A percentile compares a stretch with the other conserved stretches of the same genome.
These are phyloP conservation scores for Fusarium dlaminii DNA, from an alignment of 2,329 filamentous ascomycete species.

Conservation along the genomic window DNA sequence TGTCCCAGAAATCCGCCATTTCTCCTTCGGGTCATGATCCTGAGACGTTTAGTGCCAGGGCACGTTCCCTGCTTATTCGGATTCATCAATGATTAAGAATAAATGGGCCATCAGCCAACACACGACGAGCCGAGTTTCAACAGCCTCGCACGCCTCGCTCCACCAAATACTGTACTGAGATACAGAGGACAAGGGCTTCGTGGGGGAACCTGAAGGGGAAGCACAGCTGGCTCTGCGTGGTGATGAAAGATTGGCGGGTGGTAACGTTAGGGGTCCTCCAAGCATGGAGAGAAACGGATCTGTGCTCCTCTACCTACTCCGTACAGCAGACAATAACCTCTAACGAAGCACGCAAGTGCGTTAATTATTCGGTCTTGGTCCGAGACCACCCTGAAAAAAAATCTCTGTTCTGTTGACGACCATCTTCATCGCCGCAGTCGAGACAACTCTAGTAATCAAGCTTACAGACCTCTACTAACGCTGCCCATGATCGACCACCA, in stretches of 20 bases:
- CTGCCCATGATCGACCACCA: conserved; percentile 36
- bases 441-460: conserved; percentile 29
- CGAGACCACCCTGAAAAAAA: conserved; percentile 14
- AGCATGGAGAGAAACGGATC: conserved; percentile 4
- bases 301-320: not conserved
- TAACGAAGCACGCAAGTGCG: conserved; percentile 1
- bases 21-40: conserved; percentile 5
- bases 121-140: conserved; percentile 36
- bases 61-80: conserved; percentile 14
- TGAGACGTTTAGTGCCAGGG: conserved; percentile 26
- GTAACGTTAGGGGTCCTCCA: conserved; percentile 7
- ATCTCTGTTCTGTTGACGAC: not conserved
- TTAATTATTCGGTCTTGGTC: conserved; percentile 11
- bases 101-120: conserved; percentile 24
- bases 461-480: conserved; percentile 12
- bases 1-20: conserved; percentile 22
- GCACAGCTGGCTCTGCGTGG: conserved; percentile 20
- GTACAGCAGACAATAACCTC: not conserved
- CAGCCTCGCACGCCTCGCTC: conserved; percentile 2
- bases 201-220: conserved; percentile 19
- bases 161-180: not conserved
- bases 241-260: conserved; percentile 28
- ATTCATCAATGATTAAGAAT: conserved; percentile 25
- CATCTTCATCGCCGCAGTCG: conserved; percentile 23
- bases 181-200: conserved; percentile 1